phyloP scores from a whole-genome alignment of 345 rosid species.

The Eucalyptus guilfoylei region DNA sequence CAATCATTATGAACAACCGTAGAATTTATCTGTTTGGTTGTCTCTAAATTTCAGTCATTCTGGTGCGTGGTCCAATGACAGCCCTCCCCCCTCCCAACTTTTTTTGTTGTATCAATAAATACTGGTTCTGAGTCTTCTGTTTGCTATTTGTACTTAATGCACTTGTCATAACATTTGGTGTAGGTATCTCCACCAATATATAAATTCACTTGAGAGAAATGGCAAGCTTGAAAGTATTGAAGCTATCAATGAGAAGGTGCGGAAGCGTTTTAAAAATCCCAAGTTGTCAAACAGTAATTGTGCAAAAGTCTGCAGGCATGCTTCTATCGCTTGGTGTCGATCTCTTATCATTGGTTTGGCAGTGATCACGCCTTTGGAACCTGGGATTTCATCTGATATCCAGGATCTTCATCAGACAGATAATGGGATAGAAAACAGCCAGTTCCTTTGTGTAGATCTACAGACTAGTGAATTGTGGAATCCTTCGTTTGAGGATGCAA shows the following conservation, averaged over 20 bases:
- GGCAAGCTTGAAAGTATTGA: slow-evolving; percentile 78
- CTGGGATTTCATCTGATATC: slow-evolving; percentile 29
- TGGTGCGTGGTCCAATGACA: not conserved
- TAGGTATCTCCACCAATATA: slow-evolving; percentile 71
- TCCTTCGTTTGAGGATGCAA: slow-evolving; percentile 52
- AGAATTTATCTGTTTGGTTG: not conserved
- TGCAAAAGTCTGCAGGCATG: slow-evolving; percentile 85
- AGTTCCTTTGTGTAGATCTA: slow-evolving; percentile 63
- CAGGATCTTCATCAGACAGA: slow-evolving; percentile 21
- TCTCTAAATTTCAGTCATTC: not conserved
- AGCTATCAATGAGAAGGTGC: slow-evolving; percentile 74
- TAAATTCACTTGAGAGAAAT: slow-evolving; percentile 47
- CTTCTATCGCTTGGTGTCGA: slow-evolving; percentile 91
- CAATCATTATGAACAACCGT: not conserved
- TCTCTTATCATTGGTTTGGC: slow-evolving; percentile 67
- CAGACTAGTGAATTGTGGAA: slow-evolving; percentile 57
- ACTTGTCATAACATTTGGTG: not conserved
- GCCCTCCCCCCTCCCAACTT: not conserved
- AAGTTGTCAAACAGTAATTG: slow-evolving; percentile 68
- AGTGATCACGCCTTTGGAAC: slow-evolving; percentile 48
- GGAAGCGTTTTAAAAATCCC: slow-evolving; percentile 90
- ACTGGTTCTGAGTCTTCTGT: not conserved
- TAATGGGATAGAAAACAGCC: slow-evolving; percentile 30
- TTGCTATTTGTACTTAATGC: slow-evolving; percentile 1
- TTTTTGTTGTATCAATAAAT: not conserved